These are phyloP conservation scores for Macadamia integrifolia DNA, from an alignment of 164 flowering plant genomes.

Conservation along the genomic window DNA sequence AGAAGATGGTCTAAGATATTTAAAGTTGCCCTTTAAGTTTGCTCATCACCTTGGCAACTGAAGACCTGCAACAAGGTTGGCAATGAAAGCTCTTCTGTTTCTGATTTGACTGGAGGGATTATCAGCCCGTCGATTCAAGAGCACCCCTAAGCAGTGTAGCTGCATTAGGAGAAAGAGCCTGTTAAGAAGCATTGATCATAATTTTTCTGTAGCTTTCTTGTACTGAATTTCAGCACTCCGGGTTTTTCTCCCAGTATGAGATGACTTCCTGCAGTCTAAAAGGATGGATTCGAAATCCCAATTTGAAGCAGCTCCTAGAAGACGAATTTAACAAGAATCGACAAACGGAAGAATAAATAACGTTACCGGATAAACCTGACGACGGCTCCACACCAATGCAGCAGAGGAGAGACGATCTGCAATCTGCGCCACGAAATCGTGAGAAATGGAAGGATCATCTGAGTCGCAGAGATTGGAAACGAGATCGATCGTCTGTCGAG, in stretches of 20 bases:
- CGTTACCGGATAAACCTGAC: conserved; percentile 57
- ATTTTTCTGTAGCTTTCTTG: no score
- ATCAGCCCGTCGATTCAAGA: conserved; percentile 37
- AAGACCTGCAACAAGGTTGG: conserved; percentile 66
- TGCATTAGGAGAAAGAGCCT: conserved; percentile 25
- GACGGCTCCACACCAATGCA: conserved; percentile 58
- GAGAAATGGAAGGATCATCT: conserved; percentile 16
- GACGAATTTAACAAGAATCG: no score
- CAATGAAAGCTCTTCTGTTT: conserved; percentile 45
- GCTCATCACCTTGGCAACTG: conserved; percentile 64
- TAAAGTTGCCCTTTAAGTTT: no score
- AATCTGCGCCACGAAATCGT: conserved; percentile 46
- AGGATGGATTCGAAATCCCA: no score
- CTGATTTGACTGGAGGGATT: conserved; percentile 41
- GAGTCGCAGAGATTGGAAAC: conserved; percentile 33
- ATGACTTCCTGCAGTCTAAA: no score
- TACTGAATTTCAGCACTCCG: no score
- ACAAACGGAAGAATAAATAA: not conserved
- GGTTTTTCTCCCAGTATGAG: no score
- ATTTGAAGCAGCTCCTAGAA: no score
- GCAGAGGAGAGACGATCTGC: conserved; percentile 45
- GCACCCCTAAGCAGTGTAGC: conserved; percentile 87
- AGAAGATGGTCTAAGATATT: not conserved
- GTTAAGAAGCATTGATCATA: no score
- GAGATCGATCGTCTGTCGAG: conserved; percentile 45